phyloP scores from a whole-genome alignment of 2,329 filamentous ascomycete genomes.

The Alternaria hordeiaustralica region DNA sequence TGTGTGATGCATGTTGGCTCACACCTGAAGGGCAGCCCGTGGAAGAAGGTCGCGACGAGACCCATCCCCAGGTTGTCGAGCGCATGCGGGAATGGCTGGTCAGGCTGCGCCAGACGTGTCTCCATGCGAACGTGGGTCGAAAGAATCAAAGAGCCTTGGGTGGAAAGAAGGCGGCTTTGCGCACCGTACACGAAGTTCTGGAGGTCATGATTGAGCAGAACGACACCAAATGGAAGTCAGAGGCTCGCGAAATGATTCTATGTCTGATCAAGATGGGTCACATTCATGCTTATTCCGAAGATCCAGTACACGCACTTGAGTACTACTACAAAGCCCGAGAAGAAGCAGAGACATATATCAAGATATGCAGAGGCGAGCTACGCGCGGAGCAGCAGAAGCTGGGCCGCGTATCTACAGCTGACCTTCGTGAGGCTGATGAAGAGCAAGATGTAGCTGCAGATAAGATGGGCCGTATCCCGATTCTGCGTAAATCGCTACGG shows the following conservation, averaged over 20 bases:
- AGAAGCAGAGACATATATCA: conserved; percentile 59
- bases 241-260: conserved; percentile 71
- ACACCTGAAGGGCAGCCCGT: conserved; percentile 68
- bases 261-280: conserved; percentile 75
- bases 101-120: conserved; percentile 77
- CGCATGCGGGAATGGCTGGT: conserved; percentile 82
- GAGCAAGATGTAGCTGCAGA: conserved; percentile 49
- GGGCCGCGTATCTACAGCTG: conserved; percentile 30
- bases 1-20: conserved; percentile 74
- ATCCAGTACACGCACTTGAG: conserved; percentile 60
- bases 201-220: conserved; percentile 91
- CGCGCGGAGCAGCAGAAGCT: conserved; percentile 55
- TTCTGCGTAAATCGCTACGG: conserved; percentile 71
- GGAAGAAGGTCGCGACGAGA: conserved; percentile 67
- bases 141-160: conserved; percentile 70
- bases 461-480: conserved; percentile 58
- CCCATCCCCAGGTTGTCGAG: conserved; percentile 64
- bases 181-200: conserved; percentile 85
- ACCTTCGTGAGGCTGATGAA: conserved; percentile 43
- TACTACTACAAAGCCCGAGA: conserved; percentile 67
- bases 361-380: conserved; percentile 69
- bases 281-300: conserved; percentile 75
- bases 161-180: conserved; percentile 68
- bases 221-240: conserved; percentile 68
- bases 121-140: conserved; percentile 82